These are phyloP conservation scores for Penicillium malachiteum DNA, from an alignment of 495 filamentous ascomycete species.

Conservation along the genomic window DNA sequence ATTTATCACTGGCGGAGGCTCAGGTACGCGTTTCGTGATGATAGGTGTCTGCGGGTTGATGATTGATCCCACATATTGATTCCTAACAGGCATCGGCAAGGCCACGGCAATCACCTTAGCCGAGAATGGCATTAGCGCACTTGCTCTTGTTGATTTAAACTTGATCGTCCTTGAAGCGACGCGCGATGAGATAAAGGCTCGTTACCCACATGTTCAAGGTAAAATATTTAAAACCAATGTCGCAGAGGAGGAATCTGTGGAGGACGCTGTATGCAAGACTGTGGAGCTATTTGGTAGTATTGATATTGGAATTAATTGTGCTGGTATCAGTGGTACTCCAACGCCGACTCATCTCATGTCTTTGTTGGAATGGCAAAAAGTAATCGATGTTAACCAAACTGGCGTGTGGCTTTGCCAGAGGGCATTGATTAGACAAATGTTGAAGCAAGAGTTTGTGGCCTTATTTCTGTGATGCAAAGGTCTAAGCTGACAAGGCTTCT, in stretches of 20 bases:
- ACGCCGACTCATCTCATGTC: slow-evolving; percentile 30
- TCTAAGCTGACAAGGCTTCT: too few species aligned
- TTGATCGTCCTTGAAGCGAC: slow-evolving; percentile 11
- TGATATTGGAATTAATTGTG: slow-evolving; percentile 54
- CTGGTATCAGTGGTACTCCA: slow-evolving; percentile 29
- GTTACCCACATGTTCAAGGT: slow-evolving; percentile 11
- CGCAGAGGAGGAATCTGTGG: slow-evolving; percentile 21
- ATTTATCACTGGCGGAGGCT: slow-evolving; percentile 26
- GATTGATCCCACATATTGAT: not conserved
- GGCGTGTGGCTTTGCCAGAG: slow-evolving; percentile 50
- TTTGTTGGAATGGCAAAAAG: slow-evolving; percentile 39
- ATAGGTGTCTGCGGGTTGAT: not conserved
- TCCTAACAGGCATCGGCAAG: slow-evolving; percentile 26
- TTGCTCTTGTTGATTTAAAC: slow-evolving; percentile 27
- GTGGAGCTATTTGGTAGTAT: slow-evolving; percentile 39
- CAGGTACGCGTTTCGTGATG: slow-evolving; percentile 11
- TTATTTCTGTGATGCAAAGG: not conserved
- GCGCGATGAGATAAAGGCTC: slow-evolving; percentile 8
- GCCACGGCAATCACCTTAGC: slow-evolving; percentile 23
- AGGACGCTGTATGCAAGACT: slow-evolving; percentile 13
- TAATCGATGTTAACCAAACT: slow-evolving; percentile 46
- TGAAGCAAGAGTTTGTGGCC: slow-evolving; percentile 40
- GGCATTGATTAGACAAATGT: slow-evolving; percentile 49
- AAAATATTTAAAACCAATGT: slow-evolving; percentile 20
- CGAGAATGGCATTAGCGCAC: slow-evolving; percentile 17